Evolutionary conservation across 2,329 filamentous ascomycete genomes (phyloP).

Genomic region (Aspergillus ruber): DNA sequence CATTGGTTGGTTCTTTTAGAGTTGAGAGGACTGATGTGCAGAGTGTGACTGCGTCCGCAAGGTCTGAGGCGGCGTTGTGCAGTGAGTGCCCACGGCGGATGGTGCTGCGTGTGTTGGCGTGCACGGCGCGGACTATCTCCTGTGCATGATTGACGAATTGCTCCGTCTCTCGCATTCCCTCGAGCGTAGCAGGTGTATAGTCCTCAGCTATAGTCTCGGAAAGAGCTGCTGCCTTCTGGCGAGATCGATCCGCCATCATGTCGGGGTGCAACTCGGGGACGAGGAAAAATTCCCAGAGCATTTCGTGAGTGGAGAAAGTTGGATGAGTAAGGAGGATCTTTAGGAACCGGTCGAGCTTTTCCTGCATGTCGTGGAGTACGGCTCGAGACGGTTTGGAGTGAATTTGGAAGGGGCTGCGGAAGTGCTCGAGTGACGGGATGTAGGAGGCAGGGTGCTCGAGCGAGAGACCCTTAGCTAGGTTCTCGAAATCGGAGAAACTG

Average conservation of each 20-base stretch:
- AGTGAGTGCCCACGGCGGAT: constrained; percentile 72
- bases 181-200: constrained; percentile 63
- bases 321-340: constrained; percentile 80
- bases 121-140: constrained; percentile 80
- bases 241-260: constrained; percentile 83
- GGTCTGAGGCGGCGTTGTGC: constrained; percentile 53
- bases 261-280: constrained; percentile 87
- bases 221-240: constrained; percentile 75
- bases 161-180: constrained; percentile 81
- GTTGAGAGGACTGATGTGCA: constrained; percentile 45
- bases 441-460: constrained; percentile 93
- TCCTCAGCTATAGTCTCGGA: constrained; percentile 84
- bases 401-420: constrained; percentile 85
- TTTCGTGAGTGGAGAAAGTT: constrained; percentile 91
- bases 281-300: constrained; percentile 98
- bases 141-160: constrained; percentile 86
- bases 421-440: constrained; percentile 71
- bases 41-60: constrained; percentile 38
- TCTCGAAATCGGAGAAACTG: constrained; percentile 84
- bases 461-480: constrained; percentile 72
- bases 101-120: constrained; percentile 73
- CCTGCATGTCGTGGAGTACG: constrained; percentile 78
- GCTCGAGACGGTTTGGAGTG: constrained; percentile 85
- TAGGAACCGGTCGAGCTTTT: constrained; percentile 79
- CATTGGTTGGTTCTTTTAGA: constrained; percentile 46